Evolutionary conservation across 768 basidiomycete species (phyloP).

Genomic region (Boletus sensibilis): DNA sequence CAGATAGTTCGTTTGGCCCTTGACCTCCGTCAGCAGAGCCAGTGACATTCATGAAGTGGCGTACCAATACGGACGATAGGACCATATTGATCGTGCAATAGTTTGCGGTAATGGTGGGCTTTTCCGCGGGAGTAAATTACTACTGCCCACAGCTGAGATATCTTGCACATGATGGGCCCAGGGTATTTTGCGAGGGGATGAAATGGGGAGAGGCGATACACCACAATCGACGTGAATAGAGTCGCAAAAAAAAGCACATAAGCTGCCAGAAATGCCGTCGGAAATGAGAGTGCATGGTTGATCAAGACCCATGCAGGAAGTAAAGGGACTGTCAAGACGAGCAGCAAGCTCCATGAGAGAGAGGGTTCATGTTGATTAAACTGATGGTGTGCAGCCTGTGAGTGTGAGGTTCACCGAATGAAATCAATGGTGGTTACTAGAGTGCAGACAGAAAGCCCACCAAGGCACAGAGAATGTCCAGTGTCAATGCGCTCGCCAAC

Average conservation of each 20-base stretch:
- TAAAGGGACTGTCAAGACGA: conserved; percentile 12
- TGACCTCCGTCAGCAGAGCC: conserved; percentile 5
- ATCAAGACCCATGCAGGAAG: conserved; percentile 12
- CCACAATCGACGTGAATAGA: conserved; percentile 27
- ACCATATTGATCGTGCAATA: conserved; percentile 33
- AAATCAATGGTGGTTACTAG: not conserved
- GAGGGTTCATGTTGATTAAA: conserved; percentile 21
- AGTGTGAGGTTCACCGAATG: not conserved
- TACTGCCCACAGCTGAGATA: conserved; percentile 33
- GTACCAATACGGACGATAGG: conserved; percentile 35
- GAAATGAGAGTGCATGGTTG: conserved; percentile 5
- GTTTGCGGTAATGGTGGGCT: conserved; percentile 15
- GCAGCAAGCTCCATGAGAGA: conserved; percentile 14
- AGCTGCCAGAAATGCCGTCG: conserved; percentile 3
- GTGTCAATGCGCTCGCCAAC: not conserved
- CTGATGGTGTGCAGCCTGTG: conserved; percentile 13
- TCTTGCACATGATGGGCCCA: conserved; percentile 32
- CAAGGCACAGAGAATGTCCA: conserved; percentile 22
- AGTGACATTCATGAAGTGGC: not conserved
- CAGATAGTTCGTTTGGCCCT: conserved; percentile 41
- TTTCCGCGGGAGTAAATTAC: conserved; percentile 19
- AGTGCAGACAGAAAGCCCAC: not conserved
- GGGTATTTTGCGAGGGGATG: conserved; percentile 40
- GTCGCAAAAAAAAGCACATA: conserved; percentile 21
- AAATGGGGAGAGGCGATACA: conserved; percentile 39